Evolutionary conservation across 768 basidiomycete genomes (phyloP).

Genomic region (Boletus huronensis): DNA sequence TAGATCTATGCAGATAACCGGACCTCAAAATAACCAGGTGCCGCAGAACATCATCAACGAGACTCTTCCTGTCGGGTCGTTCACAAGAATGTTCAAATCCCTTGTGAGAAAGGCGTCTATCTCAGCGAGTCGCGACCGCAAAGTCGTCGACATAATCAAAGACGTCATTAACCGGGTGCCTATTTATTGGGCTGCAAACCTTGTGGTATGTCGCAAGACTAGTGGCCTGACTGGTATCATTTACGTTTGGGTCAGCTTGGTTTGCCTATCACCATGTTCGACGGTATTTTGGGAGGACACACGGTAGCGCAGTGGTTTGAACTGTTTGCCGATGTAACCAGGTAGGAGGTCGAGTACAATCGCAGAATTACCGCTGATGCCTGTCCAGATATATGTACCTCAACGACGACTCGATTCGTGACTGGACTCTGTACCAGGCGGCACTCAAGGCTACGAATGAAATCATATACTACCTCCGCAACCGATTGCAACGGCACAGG

Average conservation of each 20-base stretch:
- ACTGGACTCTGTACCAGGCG: slow-evolving; percentile 33
- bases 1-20: background rate
- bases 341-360: slow-evolving; percentile 17
- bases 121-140: background rate
- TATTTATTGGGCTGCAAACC: slow-evolving; percentile 55
- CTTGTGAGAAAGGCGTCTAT: slow-evolving; percentile 15
- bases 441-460: slow-evolving; percentile 26
- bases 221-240: background rate
- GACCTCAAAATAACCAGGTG: slow-evolving; percentile 4
- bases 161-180: slow-evolving; percentile 67
- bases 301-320: slow-evolving; percentile 44
- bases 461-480: slow-evolving; percentile 24
- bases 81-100: slow-evolving; percentile 6
- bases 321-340: slow-evolving; percentile 45
- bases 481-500: slow-evolving; percentile 18
- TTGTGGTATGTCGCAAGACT: slow-evolving; percentile 43
- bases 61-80: slow-evolving; percentile 4
- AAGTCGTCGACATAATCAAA: slow-evolving; percentile 55
- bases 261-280: slow-evolving; percentile 36
- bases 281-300: slow-evolving; percentile 37
- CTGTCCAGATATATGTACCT: slow-evolving; percentile 36
- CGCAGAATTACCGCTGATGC: background rate
- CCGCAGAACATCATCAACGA: slow-evolving; percentile 14
- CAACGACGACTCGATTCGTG: slow-evolving; percentile 28
- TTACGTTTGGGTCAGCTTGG: slow-evolving; percentile 7